A percentile compares a stretch with the other conserved stretches of the same genome.
These are phyloP conservation scores for Aspergillus saccharolyticus DNA, from an alignment of 495 filamentous ascomycete species.

Conservation along the genomic window DNA sequence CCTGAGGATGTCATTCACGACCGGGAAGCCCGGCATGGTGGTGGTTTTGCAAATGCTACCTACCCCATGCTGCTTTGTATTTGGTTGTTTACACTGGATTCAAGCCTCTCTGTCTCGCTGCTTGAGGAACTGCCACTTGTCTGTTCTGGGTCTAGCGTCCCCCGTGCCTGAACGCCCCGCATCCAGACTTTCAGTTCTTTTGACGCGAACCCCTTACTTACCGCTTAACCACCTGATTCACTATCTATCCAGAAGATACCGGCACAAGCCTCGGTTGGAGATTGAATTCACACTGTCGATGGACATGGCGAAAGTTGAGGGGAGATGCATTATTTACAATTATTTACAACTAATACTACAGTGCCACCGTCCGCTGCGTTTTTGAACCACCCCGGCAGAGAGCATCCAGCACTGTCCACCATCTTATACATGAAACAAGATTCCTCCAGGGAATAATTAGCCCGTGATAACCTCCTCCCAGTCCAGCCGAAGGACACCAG, in stretches of 20 bases:
- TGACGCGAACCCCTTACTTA: not conserved
- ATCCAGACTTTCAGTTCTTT: slow-evolving; percentile 2
- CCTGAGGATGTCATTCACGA: not conserved
- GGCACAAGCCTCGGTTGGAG: not conserved
- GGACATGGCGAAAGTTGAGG: not conserved
- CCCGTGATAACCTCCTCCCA: not conserved
- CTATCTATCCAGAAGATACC: not conserved
- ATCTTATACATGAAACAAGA: not conserved
- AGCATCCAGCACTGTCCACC: not conserved
- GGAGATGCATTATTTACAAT: not conserved
- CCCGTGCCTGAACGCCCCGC: slow-evolving; percentile 5
- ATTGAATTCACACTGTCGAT: too few species aligned
- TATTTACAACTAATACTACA: not conserved
- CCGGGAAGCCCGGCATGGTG: not conserved
- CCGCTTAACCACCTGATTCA: not conserved
- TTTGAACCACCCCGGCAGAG: not conserved
- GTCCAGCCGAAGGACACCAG: not conserved
- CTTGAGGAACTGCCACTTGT: not conserved
- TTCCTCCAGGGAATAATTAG: not conserved
- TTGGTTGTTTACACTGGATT: not conserved
- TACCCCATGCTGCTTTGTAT: not conserved
- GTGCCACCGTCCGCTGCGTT: not conserved
- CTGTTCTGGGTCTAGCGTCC: not conserved
- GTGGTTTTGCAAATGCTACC: not conserved
- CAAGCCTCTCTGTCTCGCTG: not conserved